Evolutionary conservation across 2,329 filamentous ascomycete genomes (phyloP).

Genomic region (Fusarium oxysporum): DNA sequence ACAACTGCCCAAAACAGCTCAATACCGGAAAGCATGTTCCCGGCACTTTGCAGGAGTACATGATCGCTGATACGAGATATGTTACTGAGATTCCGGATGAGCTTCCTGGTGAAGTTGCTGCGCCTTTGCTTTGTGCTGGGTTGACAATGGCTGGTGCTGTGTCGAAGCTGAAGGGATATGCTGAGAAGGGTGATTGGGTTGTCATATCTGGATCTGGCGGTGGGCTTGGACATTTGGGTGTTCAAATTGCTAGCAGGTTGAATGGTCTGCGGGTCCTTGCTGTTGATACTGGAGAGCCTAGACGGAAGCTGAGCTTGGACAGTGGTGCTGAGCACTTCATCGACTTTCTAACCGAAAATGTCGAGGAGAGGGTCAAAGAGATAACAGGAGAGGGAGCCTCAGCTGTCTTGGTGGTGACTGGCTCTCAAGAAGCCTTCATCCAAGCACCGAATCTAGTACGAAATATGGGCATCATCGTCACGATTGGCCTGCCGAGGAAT

Average conservation of each 20-base stretch:
- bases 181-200: conserved; percentile 44
- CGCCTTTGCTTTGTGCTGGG: conserved; percentile 49
- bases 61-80: conserved; percentile 46
- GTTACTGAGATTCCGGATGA: conserved; percentile 43
- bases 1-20: conserved; percentile 56
- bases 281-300: conserved; percentile 42
- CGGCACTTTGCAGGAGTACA: conserved; percentile 49
- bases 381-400: conserved; percentile 46
- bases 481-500: conserved; percentile 43
- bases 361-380: conserved; percentile 35
- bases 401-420: conserved; percentile 45
- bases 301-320: conserved; percentile 36
- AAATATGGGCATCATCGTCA: conserved; percentile 44
- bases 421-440: conserved; percentile 41
- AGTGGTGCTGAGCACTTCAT: conserved; percentile 46
- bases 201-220: conserved; percentile 49
- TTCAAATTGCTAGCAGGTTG: conserved; percentile 46
- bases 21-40: conserved; percentile 55
- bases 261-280: conserved; percentile 44
- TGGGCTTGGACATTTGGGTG: conserved; percentile 49
- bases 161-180: conserved; percentile 21
- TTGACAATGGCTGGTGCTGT: conserved; percentile 50
- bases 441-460: conserved; percentile 40
- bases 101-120: conserved; percentile 37
- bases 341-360: conserved; percentile 41